Conservation (phyloP, 2,329 filamentous ascomycete species). For the Paecilomyces formosus region DNA sequence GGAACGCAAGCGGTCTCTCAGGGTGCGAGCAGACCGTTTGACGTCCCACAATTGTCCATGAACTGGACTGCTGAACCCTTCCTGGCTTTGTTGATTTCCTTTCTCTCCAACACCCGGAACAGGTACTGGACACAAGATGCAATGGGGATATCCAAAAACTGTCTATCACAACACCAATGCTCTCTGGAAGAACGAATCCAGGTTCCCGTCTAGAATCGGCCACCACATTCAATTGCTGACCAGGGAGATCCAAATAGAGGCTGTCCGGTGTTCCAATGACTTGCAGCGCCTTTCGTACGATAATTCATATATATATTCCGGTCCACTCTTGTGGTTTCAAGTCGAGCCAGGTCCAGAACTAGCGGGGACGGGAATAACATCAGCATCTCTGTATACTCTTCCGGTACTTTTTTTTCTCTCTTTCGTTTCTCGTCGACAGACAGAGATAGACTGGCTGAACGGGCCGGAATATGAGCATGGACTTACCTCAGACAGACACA, state of each 20-base stretch:
- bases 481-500: background rate
- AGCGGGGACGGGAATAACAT: background rate
- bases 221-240: background rate
- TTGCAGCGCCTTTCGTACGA: background rate
- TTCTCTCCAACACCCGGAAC: background rate
- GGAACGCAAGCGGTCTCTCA: constrained; percentile 47
- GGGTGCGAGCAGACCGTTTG: constrained; percentile 40
- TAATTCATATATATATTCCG: background rate
- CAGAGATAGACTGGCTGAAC: background rate
- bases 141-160: background rate
- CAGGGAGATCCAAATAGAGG: background rate
- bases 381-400: background rate
- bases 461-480: background rate
- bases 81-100: background rate
- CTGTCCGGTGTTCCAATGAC: background rate
- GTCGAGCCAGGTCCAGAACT: background rate
- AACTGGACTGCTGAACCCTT: constrained; percentile 15
- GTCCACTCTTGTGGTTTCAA: background rate
- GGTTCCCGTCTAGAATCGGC: background rate
- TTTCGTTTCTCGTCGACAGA: background rate
- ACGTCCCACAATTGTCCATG: constrained; percentile 44
- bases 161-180: background rate
- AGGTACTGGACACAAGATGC: background rate
- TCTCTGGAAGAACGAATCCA: background rate
- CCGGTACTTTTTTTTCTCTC: background rate